Evolutionary conservation across 176 grass and related monocot species (phyloP).

Genomic region (Raddia guianensis): DNA sequence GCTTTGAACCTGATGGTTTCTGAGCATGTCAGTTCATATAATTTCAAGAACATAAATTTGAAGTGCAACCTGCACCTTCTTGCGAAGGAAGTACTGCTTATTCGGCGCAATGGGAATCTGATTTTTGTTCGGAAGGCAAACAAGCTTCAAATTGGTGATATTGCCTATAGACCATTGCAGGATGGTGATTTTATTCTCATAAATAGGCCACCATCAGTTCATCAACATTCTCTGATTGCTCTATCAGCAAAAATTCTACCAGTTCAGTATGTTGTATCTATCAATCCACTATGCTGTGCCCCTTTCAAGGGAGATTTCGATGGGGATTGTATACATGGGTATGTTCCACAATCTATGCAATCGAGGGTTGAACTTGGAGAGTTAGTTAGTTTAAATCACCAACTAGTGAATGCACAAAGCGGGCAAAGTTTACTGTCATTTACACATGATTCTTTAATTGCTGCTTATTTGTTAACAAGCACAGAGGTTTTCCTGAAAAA

Average conservation of each 20-base stretch:
- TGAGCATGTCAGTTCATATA: slow-evolving; percentile 69
- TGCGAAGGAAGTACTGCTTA: slow-evolving; percentile 48
- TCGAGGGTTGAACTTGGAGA: slow-evolving; percentile 78
- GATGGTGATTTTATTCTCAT: slow-evolving; percentile 87
- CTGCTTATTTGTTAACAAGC: slow-evolving; percentile 64
- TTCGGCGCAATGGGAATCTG: slow-evolving; percentile 51
- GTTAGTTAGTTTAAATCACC: slow-evolving; percentile 61
- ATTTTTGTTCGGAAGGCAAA: slow-evolving; percentile 62
- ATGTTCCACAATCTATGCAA: slow-evolving; percentile 74
- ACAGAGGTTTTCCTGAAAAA: slow-evolving; percentile 56
- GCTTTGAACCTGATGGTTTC: slow-evolving; percentile 63
- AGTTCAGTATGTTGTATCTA: slow-evolving; percentile 59
- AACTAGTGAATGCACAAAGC: slow-evolving; percentile 84
- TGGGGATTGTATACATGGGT: slow-evolving; percentile 95
- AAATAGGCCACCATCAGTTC: slow-evolving; percentile 90
- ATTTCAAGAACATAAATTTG: slow-evolving; percentile 59
- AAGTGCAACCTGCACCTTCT: slow-evolving; percentile 66
- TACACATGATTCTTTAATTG: slow-evolving; percentile 80
- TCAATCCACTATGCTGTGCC: slow-evolving; percentile 83
- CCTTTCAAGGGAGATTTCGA: slow-evolving; percentile 93
- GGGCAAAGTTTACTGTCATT: slow-evolving; percentile 79
- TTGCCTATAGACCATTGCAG: slow-evolving; percentile 70
- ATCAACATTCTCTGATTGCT: slow-evolving; percentile 89
- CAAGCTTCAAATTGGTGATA: slow-evolving; percentile 78
- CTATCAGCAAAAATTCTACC: slow-evolving; percentile 70